phyloP scores from a whole-genome alignment of 257 asterid species.

The Handroanthus guayacan region DNA sequence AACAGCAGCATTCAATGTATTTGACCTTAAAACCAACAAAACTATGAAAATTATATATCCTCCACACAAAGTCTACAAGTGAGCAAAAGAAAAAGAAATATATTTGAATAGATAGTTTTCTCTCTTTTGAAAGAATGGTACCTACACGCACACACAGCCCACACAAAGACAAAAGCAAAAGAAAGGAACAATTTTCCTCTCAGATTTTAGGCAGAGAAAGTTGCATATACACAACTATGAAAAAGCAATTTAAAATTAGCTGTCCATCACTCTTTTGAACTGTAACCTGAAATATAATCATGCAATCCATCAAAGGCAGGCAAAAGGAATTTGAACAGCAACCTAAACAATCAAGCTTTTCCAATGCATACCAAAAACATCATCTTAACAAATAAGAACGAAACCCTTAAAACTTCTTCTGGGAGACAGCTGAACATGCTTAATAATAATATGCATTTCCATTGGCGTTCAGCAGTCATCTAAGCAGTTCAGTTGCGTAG shows the following conservation, averaged over 20 bases:
- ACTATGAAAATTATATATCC: neutral
- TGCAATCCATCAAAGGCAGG: neutral
- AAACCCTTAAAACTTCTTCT: neutral
- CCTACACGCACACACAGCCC: neutral
- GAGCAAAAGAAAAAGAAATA: neutral
- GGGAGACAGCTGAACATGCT: conserved; percentile 7
- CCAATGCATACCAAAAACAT: neutral
- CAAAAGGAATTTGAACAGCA: neutral
- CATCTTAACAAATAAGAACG: neutral
- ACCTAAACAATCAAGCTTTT: neutral
- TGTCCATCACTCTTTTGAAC: neutral
- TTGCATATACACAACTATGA: neutral
- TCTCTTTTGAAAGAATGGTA: neutral
- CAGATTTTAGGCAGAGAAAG: neutral
- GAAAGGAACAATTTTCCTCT: conserved; percentile 10
- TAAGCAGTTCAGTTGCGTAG: neutral
- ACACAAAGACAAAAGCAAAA: conserved; percentile 13
- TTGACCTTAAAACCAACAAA: neutral
- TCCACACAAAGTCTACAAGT: neutral
- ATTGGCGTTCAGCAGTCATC: neutral
- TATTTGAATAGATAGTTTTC: neutral
- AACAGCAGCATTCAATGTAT: conserved; percentile 24
- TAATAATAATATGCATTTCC: neutral
- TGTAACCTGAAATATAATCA: neutral
- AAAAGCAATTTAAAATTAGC: neutral